Conservation (phyloP, 768 basidiomycete species). For the Termitomyces sp. region DNA sequence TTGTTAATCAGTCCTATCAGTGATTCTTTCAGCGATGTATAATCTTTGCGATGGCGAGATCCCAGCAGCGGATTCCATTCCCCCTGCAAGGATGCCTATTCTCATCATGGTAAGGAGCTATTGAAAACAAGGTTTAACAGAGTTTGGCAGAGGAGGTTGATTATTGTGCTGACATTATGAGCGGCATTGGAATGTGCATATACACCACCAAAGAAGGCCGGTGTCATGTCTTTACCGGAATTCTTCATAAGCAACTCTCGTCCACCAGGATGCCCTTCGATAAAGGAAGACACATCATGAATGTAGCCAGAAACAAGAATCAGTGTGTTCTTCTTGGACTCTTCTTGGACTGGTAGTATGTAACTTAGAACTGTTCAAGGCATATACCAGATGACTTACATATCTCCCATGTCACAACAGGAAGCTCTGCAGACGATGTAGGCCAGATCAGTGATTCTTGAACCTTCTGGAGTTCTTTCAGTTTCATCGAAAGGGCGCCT, state of each 20-base stretch:
- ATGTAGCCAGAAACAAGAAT: constrained; percentile 82
- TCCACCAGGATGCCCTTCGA: constrained; percentile 81
- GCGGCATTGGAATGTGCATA: constrained; percentile 83
- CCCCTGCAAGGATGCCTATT: constrained; percentile 62
- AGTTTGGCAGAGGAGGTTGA: background rate
- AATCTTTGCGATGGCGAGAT: constrained; percentile 43
- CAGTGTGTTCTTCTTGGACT: constrained; percentile 58
- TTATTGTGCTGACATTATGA: constrained; percentile 49
- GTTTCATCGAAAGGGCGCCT: constrained; percentile 76
- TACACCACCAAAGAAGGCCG: constrained; percentile 80
- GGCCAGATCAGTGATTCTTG: constrained; percentile 68
- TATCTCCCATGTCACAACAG: constrained; percentile 76
- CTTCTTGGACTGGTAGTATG: constrained; percentile 48
- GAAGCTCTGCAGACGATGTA: constrained; percentile 47
- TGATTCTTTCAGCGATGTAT: constrained; percentile 27
- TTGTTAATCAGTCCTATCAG: background rate
- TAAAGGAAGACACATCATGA: constrained; percentile 72
- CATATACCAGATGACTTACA: constrained; percentile 39
- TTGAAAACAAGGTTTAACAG: background rate
- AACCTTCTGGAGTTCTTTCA: constrained; percentile 61
- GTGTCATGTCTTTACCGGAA: constrained; percentile 79
- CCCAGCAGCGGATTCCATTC: constrained; percentile 47
- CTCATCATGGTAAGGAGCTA: constrained; percentile 62
- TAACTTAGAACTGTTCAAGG: background rate
- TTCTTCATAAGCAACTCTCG: constrained; percentile 45